These are phyloP conservation scores for Russula compacta DNA, from an alignment of 768 basidiomycete species.

Conservation along the genomic window DNA sequence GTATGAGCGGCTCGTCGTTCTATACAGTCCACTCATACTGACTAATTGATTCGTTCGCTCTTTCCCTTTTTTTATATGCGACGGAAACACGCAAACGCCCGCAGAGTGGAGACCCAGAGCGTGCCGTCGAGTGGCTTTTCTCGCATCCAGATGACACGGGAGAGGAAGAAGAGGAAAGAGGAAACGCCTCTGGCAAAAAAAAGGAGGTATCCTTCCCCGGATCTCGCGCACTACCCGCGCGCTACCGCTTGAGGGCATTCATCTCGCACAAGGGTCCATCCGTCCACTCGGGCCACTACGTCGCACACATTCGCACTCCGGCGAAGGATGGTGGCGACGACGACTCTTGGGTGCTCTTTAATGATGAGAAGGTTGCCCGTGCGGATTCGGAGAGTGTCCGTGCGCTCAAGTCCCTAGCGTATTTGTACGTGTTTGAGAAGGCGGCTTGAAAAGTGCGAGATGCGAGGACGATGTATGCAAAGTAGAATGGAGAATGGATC, in stretches of 20 bases:
- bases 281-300: slow-evolving; percentile 91
- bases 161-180: slow-evolving; percentile 33
- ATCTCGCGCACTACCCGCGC: slow-evolving; percentile 59
- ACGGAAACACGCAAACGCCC: neutral
- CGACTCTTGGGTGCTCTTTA: slow-evolving; percentile 74
- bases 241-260: slow-evolving; percentile 82
- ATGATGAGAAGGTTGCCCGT: slow-evolving; percentile 92
- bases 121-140: slow-evolving; percentile 95
- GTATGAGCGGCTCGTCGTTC: slow-evolving; percentile 35
- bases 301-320: slow-evolving; percentile 55
- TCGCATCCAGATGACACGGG: slow-evolving; percentile 84
- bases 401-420: slow-evolving; percentile 77
- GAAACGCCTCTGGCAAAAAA: too few relatives aligned
- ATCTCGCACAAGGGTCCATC: slow-evolving; percentile 96
- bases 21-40: neutral
- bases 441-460: neutral
- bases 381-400: slow-evolving; percentile 76
- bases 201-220: neutral
- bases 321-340: slow-evolving; percentile 31
- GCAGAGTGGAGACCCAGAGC: slow-evolving; percentile 66
- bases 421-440: slow-evolving; percentile 89
- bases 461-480: neutral
- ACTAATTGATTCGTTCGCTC: neutral
- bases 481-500: too few relatives aligned
- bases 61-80: neutral